phyloP scores from a whole-genome alignment of 345 rosid genomes.

The Microthlaspi erraticum region DNA sequence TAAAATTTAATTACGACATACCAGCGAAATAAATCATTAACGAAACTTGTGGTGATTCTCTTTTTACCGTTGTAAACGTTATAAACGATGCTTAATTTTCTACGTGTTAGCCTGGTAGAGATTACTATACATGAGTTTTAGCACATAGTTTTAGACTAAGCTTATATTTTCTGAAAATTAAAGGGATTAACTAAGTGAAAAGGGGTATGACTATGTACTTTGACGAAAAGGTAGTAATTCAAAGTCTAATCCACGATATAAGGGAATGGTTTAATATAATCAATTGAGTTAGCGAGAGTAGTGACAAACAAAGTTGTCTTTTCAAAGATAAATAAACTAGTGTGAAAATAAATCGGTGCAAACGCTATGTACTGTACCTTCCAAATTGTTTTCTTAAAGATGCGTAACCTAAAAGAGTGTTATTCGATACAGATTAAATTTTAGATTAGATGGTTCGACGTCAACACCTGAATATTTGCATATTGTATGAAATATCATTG shows the following conservation, averaged over 20 bases:
- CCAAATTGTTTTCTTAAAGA: background rate
- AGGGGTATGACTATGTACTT: constrained; percentile 11
- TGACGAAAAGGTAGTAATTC: constrained; percentile 29
- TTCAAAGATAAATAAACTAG: constrained; percentile 7
- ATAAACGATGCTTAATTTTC: background rate
- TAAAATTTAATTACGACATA: constrained; percentile 5
- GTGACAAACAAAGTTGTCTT: constrained; percentile 38
- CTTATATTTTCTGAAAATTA: background rate
- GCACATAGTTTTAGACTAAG: background rate
- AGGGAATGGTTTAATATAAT: constrained; percentile 39
- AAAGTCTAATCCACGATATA: constrained; percentile 40
- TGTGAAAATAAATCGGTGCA: constrained; percentile 6
- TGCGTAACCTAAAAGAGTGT: background rate
- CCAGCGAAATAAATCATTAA: constrained; percentile 18
- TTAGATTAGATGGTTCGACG: background rate
- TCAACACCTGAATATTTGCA: background rate
- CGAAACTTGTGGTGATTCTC: no score
- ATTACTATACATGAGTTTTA: background rate
- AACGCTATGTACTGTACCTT: background rate
- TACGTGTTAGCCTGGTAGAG: background rate
- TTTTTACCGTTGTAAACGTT: no score
- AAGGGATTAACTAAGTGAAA: no score
- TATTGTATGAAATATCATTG: background rate
- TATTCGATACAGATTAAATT: no score
- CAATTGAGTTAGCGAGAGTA: constrained; percentile 23